Conservation (phyloP, 257 asterid genomes). For the Henckelia pumila region DNA sequence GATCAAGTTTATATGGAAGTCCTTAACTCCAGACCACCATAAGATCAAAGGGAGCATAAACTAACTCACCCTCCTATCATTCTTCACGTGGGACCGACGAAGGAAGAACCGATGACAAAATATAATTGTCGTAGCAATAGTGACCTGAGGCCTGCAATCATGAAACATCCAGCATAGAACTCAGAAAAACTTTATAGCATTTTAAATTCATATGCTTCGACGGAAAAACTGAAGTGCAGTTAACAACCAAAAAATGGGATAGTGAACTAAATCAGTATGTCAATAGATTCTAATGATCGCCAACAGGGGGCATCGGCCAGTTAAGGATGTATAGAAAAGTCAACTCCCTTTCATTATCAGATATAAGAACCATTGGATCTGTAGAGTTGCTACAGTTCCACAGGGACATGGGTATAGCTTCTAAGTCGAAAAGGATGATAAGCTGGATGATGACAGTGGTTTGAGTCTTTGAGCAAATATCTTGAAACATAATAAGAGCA, state of each 20-base stretch:
- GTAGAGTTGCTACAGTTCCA: background rate
- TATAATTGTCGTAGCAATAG: conserved; percentile 93
- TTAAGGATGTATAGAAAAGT: background rate
- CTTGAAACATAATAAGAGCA: background rate
- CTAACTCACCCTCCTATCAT: conserved; percentile 83
- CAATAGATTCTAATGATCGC: background rate
- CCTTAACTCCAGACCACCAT: conserved; percentile 12
- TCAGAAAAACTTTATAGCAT: conserved; percentile 12
- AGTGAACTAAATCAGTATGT: conserved; percentile 8
- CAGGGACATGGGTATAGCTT: background rate
- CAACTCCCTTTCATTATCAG: background rate
- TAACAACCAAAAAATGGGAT: background rate
- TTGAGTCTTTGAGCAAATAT: too few species aligned
- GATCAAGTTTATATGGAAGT: background rate
- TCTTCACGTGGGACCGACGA: conserved; percentile 81
- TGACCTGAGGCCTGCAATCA: conserved; percentile 93
- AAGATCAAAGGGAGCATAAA: conserved; percentile 10
- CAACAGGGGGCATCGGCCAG: background rate
- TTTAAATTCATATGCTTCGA: background rate
- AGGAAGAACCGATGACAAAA: conserved; percentile 96
- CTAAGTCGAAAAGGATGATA: background rate
- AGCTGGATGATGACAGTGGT: background rate
- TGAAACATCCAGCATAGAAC: conserved; percentile 25
- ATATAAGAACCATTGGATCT: background rate
- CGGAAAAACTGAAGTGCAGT: conserved; percentile 5